These are phyloP conservation scores for Myrica gale DNA, from an alignment of 306 rosid genomes.

Conservation along the genomic window DNA sequence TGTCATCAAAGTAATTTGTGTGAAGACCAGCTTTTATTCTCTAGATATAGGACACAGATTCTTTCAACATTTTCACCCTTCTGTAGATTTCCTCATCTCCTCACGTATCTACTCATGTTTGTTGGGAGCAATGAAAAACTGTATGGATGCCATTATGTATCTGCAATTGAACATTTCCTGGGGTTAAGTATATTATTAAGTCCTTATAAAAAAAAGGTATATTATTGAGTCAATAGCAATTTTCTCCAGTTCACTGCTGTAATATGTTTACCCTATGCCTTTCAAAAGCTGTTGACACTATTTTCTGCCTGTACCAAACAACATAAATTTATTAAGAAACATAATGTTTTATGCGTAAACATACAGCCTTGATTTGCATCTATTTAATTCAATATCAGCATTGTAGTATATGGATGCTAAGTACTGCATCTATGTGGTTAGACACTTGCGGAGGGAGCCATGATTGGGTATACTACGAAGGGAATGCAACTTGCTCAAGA, in stretches of 20 bases:
- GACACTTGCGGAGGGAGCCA: constrained; percentile 87
- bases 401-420: constrained; percentile 11
- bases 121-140: not conserved
- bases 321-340: no score
- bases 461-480: constrained; percentile 77
- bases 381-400: not conserved
- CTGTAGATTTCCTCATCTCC: not conserved
- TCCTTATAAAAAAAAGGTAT: no score
- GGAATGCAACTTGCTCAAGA: constrained; percentile 93
- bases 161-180: not conserved
- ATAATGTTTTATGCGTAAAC: no score
- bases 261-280: not conserved
- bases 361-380: no score
- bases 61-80: not conserved
- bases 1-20: not conserved
- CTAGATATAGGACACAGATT: not conserved
- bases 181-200: no score
- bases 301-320: no score
- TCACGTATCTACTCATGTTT: not conserved
- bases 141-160: not conserved
- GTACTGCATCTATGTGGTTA: constrained; percentile 36
- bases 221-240: not conserved
- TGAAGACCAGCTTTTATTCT: not conserved
- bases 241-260: not conserved
- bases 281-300: not conserved